phyloP scores from a whole-genome alignment of 2,329 filamentous ascomycete species.

The Emericellopsis cladophorae region DNA sequence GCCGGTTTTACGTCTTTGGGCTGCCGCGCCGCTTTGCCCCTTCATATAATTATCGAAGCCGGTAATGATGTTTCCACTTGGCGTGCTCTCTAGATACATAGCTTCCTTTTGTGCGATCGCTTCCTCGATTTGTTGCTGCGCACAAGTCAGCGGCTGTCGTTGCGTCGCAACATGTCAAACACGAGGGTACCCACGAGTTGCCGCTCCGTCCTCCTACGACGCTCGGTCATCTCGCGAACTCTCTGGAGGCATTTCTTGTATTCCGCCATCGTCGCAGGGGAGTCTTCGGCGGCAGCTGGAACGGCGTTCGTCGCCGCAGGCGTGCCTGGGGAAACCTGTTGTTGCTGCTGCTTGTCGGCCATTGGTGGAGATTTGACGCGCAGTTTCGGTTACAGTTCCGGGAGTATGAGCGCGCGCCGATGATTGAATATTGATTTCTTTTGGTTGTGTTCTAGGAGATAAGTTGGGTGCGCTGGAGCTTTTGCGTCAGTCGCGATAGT shows the following conservation, averaged over 20 bases:
- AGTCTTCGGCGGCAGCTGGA: constrained; percentile 9
- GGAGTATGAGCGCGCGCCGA: too few relatives aligned
- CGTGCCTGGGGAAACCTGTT: background rate
- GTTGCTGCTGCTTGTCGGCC: constrained; percentile 6
- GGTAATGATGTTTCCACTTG: constrained; percentile 86
- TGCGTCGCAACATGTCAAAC: background rate
- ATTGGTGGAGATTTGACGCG: background rate
- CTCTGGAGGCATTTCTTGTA: constrained; percentile 37
- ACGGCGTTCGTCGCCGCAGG: constrained; percentile 1
- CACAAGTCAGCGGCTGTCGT: background rate
- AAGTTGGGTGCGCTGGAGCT: too few relatives aligned
- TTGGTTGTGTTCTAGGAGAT: too few relatives aligned
- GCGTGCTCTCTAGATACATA: constrained; percentile 82
- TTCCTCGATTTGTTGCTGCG: constrained; percentile 48
- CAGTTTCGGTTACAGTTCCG: background rate
- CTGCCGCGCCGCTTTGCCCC: constrained; percentile 52
- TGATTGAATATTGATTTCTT: too few relatives aligned
- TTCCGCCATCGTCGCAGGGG: constrained; percentile 26
- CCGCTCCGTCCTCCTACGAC: constrained; percentile 22
- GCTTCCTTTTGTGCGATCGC: constrained; percentile 74
- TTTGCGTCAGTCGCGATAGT: too few relatives aligned
- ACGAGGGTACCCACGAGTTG: constrained; percentile 18
- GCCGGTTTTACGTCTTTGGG: constrained; percentile 51
- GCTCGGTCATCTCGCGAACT: constrained; percentile 33
- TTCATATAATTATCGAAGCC: constrained; percentile 99